Percentiles rank a stretch among this genome's conserved stretches.
Conservation (phyloP, 345 rosid genomes). For the Aquilaria sinensis region DNA sequence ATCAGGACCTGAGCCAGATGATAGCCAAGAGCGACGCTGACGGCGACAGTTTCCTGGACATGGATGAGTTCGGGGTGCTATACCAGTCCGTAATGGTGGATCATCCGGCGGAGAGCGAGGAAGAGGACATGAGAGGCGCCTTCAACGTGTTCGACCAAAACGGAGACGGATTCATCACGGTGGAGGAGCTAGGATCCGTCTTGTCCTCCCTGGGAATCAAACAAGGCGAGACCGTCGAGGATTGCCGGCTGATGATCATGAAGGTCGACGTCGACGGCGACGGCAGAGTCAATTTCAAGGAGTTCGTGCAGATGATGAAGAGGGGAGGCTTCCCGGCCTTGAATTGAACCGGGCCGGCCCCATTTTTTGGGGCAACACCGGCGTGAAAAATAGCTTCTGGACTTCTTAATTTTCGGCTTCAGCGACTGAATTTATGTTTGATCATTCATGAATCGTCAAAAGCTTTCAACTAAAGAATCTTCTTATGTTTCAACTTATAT, state of each 20-base stretch:
- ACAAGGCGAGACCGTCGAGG: constrained; percentile 25
- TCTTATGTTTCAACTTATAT: too few species aligned
- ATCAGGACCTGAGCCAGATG: constrained; percentile 26
- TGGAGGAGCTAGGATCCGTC: constrained; percentile 25
- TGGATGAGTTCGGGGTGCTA: constrained; percentile 27
- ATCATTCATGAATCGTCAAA: too few species aligned
- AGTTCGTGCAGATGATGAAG: constrained; percentile 33
- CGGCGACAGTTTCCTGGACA: constrained; percentile 30
- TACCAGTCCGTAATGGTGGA: constrained; percentile 18
- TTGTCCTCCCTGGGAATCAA: constrained; percentile 30
- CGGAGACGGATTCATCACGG: constrained; percentile 31
- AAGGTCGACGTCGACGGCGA: constrained; percentile 31
- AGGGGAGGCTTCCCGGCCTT: constrained; percentile 9
- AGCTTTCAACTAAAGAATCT: too few species aligned
- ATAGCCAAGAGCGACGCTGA: constrained; percentile 26
- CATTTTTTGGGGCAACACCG: too few species aligned
- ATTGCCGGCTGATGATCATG: constrained; percentile 26
- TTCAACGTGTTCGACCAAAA: constrained; percentile 32
- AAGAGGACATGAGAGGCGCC: constrained; percentile 28
- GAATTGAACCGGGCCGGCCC: too few species aligned
- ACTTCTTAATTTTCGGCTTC: too few species aligned
- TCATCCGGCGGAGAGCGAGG: constrained; percentile 15
- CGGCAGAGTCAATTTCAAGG: constrained; percentile 28
- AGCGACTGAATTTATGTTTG: too few species aligned
- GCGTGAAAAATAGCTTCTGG: too few species aligned